Evolutionary conservation across 1,139 yeast species (phyloP).

Genomic region (Protomyces pachydermus): DNA sequence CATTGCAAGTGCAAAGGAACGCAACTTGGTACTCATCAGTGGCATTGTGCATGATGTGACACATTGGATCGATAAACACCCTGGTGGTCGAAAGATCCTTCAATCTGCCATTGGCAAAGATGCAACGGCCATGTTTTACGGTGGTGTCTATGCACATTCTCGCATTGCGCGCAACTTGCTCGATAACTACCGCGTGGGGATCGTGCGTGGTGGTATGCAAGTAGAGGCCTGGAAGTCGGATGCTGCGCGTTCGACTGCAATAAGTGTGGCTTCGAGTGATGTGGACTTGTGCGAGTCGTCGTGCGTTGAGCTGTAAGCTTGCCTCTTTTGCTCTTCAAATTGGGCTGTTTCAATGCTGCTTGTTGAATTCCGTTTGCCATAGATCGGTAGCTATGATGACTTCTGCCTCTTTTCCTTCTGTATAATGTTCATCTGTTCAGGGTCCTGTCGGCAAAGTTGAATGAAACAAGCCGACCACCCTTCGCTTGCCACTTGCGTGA

Average conservation of each 20-base stretch:
- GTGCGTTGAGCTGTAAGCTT: neutral
- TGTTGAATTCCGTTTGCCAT: neutral
- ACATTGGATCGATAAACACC: slow-evolving; percentile 81
- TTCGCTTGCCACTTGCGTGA: no score
- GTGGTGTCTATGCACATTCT: slow-evolving; percentile 94
- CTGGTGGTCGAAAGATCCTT: slow-evolving; percentile 91
- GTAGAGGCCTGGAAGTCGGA: slow-evolving; percentile 53
- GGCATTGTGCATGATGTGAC: slow-evolving; percentile 94
- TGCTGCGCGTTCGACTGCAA: neutral
- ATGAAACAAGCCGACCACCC: no score
- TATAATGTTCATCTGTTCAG: no score
- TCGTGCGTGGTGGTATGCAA: slow-evolving; percentile 76
- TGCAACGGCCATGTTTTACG: slow-evolving; percentile 94
- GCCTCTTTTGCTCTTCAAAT: neutral
- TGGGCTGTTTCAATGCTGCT: neutral
- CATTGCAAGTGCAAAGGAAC: slow-evolving; percentile 56
- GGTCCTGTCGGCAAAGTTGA: no score
- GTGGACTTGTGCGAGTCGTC: neutral
- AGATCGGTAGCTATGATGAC: neutral
- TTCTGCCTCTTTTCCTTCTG: neutral
- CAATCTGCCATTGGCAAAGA: slow-evolving; percentile 88
- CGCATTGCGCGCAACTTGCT: slow-evolving; percentile 95
- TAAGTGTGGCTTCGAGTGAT: neutral
- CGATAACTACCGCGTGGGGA: slow-evolving; percentile 94
- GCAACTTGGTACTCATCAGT: slow-evolving; percentile 64